Evolutionary conservation across 768 basidiomycete species (phyloP), one percentile per base, ranked within the genome.

Genomic region (Pulveroboletus sp.): DNA sequence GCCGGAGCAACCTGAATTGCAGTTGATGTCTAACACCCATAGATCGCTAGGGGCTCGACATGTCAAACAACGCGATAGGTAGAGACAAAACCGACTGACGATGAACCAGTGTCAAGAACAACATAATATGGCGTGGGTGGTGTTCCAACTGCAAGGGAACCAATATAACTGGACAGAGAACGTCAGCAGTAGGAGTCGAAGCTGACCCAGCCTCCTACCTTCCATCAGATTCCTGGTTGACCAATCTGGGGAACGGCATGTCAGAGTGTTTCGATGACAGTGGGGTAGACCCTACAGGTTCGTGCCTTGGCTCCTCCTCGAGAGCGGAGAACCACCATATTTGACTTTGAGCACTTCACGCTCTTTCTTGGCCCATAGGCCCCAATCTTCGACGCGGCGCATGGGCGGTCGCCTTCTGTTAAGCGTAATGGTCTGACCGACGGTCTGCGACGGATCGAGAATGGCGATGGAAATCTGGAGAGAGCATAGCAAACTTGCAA

Each of bases 21-120:
- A 21, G 4, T 4, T 21, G 21, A 63, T 50, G 33, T 75, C 79
- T 0, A 84, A 84, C 3, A 97, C 72, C 93, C 93, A 98, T 35
- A 96, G 76, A 64, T 97, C 94, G 42, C 84, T 86, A 46, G 21
- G 21, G 21, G 10, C 40, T 11, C 38, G 14, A 17, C 6, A 43
- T 15, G 21, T 50, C 39, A 44, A 50, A 36, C 13, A 39, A 50
- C 14, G 41, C 27, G 38, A 17, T 26, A 21, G 15, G 37, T 26
- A 46, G 21, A 43, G 44, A 27, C 43, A 30, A 39, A 35, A 17
- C 27, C 18, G 33, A 51, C 57, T 55, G 28, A 84, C 83, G 87
- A 73, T 4, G 86, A 92, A 10, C 93, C 93, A 0, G 95, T 95
- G 68, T 97, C 95, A 18, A 97, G 76, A 31, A 93, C 88, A 55